Percentiles rank a stretch among this genome's conserved stretches.
phyloP scores from a whole-genome alignment of 805 yeast genomes.

The Zygosaccharomyces kombuchaensis region DNA sequence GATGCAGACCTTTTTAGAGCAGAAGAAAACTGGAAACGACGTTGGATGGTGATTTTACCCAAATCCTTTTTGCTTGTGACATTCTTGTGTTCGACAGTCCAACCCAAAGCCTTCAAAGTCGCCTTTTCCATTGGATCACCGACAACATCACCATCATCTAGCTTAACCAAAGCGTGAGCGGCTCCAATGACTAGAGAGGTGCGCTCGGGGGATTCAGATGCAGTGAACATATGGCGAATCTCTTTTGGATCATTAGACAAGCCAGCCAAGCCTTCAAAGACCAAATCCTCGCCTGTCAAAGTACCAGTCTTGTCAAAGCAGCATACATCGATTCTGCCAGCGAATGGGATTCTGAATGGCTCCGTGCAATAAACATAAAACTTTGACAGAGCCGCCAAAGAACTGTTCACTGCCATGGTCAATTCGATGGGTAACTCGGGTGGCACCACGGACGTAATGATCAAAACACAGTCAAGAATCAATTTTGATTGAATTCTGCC shows the following conservation, averaged over 20 bases:
- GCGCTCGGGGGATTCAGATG: slow-evolving; percentile 61
- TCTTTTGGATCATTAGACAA: slow-evolving; percentile 44
- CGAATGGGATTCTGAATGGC: slow-evolving; percentile 96
- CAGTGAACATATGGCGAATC: slow-evolving; percentile 48
- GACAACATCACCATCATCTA: slow-evolving; percentile 95
- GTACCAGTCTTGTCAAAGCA: slow-evolving; percentile 99
- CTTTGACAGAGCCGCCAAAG: slow-evolving; percentile 82
- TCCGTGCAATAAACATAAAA: slow-evolving; percentile 93
- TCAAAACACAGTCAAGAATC: slow-evolving; percentile 90
- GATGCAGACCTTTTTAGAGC: slow-evolving; percentile 93
- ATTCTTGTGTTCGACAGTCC: slow-evolving; percentile 80
- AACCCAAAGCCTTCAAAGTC: slow-evolving; percentile 79
- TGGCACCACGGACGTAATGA: slow-evolving; percentile 95
- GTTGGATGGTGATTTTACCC: slow-evolving; percentile 62
- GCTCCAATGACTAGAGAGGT: slow-evolving; percentile 80
- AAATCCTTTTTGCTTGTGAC: slow-evolving; percentile 46
- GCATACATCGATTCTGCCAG: slow-evolving; percentile 97
- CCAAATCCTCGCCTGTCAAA: slow-evolving; percentile 92
- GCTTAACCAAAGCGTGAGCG: slow-evolving; percentile 90
- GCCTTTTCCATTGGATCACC: slow-evolving; percentile 99
- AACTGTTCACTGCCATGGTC: slow-evolving; percentile 94
- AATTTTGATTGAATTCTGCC: slow-evolving; percentile 93
- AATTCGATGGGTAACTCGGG: slow-evolving; percentile 99
- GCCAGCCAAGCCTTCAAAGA: slow-evolving; percentile 95
- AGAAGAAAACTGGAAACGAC: slow-evolving; percentile 96